Conservation (phyloP, 164 flowering plant genomes). For the Umbellularia californica region DNA sequence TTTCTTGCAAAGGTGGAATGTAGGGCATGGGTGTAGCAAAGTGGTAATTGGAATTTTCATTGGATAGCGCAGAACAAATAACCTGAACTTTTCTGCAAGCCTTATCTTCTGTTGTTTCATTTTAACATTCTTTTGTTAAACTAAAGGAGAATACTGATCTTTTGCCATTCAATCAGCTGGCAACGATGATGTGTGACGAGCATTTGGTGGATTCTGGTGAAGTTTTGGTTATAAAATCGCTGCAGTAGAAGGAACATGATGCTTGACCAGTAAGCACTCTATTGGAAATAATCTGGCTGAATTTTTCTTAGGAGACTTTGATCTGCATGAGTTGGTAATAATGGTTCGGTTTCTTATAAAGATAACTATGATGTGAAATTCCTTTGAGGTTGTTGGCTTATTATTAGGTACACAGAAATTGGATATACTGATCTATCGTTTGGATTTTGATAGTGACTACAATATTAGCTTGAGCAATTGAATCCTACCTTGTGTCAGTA, state of each 20-base stretch:
- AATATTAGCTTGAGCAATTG: background rate
- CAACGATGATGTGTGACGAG: constrained; percentile 13
- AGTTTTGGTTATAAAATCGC: background rate
- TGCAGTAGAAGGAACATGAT: background rate
- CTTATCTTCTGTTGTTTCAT: background rate
- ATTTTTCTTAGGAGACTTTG: background rate
- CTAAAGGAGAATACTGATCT: background rate
- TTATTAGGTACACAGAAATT: background rate
- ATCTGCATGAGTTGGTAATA: background rate
- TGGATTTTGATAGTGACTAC: background rate
- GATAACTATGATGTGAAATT: background rate
- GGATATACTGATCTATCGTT: background rate
- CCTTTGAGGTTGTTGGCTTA: background rate
- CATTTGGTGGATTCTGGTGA: constrained; percentile 1
- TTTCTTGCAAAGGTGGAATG: background rate
- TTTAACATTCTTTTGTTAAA: background rate
- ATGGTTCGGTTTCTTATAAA: background rate
- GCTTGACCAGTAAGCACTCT: constrained; percentile 3
- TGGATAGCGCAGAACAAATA: background rate
- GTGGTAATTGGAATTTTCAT: background rate
- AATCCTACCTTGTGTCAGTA: background rate
- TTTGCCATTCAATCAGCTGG: constrained; percentile 8
- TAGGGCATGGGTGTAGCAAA: background rate
- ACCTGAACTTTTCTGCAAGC: background rate
- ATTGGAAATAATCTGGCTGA: constrained; percentile 1